These are phyloP conservation scores for Hyphopichia fennica DNA, from an alignment of 1,139 yeast genomes.

Conservation along the genomic window DNA sequence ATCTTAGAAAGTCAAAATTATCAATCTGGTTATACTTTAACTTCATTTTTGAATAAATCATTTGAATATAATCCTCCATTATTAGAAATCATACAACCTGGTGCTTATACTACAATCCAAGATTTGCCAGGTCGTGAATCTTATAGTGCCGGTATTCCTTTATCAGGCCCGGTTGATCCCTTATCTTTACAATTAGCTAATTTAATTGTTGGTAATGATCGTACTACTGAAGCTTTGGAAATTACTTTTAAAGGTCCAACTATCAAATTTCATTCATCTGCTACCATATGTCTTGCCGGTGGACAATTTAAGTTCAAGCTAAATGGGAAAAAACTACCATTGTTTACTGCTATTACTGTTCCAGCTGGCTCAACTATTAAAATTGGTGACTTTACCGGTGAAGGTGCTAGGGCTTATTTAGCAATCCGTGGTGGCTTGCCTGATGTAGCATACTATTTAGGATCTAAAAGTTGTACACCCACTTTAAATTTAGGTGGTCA, in stretches of 20 bases:
- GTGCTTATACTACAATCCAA: conserved; percentile 34
- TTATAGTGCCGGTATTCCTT: conserved; percentile 29
- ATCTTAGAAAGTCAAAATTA: conserved; percentile 21
- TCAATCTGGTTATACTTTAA: conserved; percentile 24
- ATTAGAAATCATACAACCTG: conserved; percentile 28
- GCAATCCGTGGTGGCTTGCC: conserved; percentile 36
- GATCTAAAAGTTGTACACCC: conserved; percentile 35
- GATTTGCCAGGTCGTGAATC: conserved; percentile 31
- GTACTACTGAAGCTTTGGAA: conserved; percentile 25
- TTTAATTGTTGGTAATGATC: conserved; percentile 28
- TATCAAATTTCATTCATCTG: conserved; percentile 25
- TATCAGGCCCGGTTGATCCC: conserved; percentile 32
- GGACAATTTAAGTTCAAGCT: conserved; percentile 21
- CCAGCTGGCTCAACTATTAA: conserved; percentile 24
- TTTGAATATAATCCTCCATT: conserved; percentile 24
- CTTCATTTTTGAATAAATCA: conserved; percentile 20
- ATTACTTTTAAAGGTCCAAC: conserved; percentile 30
- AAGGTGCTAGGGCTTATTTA: conserved; percentile 26
- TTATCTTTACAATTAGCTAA: conserved; percentile 31
- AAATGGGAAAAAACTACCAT: conserved; percentile 21
- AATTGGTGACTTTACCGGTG: conserved; percentile 25
- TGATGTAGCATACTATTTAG: conserved; percentile 31
- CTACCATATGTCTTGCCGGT: conserved; percentile 26
- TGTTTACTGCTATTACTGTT: conserved; percentile 25
- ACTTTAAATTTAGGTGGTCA: conserved; percentile 34